Evolutionary conservation across 352 stramenopile genomes (phyloP).

Genomic region (Pythium periplocum): DNA sequence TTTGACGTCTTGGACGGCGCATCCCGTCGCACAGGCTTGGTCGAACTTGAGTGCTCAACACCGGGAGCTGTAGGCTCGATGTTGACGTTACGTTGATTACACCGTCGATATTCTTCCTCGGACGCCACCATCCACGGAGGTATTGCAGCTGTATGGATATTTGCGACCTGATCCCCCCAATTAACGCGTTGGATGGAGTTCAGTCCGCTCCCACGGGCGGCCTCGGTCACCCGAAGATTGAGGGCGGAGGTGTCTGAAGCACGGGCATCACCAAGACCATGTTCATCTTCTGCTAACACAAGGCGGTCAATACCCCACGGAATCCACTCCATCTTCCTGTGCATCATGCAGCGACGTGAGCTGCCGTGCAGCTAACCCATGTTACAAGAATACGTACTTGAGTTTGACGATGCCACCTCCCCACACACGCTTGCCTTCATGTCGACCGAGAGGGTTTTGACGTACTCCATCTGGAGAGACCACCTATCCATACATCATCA

Average conservation of each 20-base stretch:
- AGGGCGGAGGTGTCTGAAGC: conserved; percentile 5
- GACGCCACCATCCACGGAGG: conserved; percentile 71
- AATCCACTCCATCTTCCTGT: conserved; percentile 39
- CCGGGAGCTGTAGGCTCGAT: too few species aligned
- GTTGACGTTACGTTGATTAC: too few species aligned
- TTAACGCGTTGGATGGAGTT: conserved; percentile 30
- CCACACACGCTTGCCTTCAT: conserved; percentile 56
- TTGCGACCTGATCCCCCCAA: conserved; percentile 39
- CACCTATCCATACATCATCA: conserved; percentile 2
- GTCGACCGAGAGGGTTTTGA: conserved; percentile 43
- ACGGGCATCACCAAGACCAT: neutral
- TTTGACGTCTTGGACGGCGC: neutral
- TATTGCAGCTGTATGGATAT: conserved; percentile 58
- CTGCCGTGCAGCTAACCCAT: too few species aligned
- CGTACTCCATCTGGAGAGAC: conserved; percentile 31
- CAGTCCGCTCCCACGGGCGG: conserved; percentile 34
- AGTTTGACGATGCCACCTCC: conserved; percentile 57
- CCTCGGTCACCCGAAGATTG: conserved; percentile 43
- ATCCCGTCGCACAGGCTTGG: neutral
- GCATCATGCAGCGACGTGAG: too few species aligned
- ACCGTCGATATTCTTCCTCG: conserved; percentile 55
- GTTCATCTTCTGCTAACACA: conserved; percentile 35
- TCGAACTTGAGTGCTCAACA: too few species aligned
- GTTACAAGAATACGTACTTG: conserved; percentile 11
- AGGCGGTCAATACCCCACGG: conserved; percentile 55